Base-by-base conservation (phyloP, 2,329 filamentous ascomycete species). In the Mariannaea sp. region DNA sequence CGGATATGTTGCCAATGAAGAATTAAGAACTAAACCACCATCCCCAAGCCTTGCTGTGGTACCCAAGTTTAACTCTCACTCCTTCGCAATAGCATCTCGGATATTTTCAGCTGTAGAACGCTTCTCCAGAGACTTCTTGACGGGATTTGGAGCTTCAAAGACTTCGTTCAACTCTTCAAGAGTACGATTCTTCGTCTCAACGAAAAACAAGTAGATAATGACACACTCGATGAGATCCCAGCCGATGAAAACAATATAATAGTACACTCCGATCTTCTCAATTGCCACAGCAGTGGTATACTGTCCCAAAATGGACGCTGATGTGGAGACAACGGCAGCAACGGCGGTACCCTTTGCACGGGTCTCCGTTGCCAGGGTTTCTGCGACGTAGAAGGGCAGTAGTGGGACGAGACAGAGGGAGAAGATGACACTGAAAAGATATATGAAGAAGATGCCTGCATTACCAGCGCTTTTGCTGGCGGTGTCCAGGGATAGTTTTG, bases 371-470 rank as follows among this genome's bases (percentile, higher is more conserved):
- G 62, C 55, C 5, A 73, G 56, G 0, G 71, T 70, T 51, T 73
- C 70, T 0, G 68, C 70, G 19, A 70, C 70, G 43, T 72, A 73
- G 17, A 71, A 71, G 19, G 66, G 68, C 13, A 71, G 69, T 2
- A 80, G 68, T 0, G 79, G 77, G 0, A 78, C 81, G 73, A 77
- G 80, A 1, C 78, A 77, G 19, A 80, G 76, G 0, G 75, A 78
- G 61, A 80, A 81, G 1, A 77, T 75, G 24, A 79, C 75, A 3
- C 78, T 78, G 35, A 81, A 82, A 7, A 82, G 69, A 59, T 79
- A 81, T 38, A 82, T 58, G 7, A 63, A 63, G 0, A 58, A 60
- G 4, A 63, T 61, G 0, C 60, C 63, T 1, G 60, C 49, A 10
- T 63, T 63, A 2, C 60, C 60, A 16, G 60, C 60, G 12, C 55